Evolutionary conservation across 306 rosid genomes (phyloP).

Genomic region (Cucumis cinereus): DNA sequence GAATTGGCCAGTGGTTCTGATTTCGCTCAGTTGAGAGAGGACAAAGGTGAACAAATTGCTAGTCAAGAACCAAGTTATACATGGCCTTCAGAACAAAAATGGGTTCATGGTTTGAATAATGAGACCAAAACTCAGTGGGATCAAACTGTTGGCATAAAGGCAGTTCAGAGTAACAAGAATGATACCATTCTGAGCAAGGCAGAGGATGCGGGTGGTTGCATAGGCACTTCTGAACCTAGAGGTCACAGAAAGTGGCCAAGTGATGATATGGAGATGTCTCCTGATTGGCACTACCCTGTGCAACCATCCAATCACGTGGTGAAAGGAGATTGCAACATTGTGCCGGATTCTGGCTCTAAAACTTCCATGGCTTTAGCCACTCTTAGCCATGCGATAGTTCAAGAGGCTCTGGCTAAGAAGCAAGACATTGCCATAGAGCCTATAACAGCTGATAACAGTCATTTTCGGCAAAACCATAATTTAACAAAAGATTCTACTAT

Average conservation of each 20-base stretch:
- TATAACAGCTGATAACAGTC: slow-evolving; percentile 23
- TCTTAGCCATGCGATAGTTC: slow-evolving; percentile 27
- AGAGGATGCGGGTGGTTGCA: slow-evolving; percentile 29
- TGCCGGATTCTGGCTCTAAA: slow-evolving; percentile 28
- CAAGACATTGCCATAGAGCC: slow-evolving; percentile 31
- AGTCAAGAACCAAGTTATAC: slow-evolving; percentile 29
- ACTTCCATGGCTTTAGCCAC: slow-evolving; percentile 25
- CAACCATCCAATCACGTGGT: slow-evolving; percentile 32
- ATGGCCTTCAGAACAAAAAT: slow-evolving; percentile 30
- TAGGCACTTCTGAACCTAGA: slow-evolving; percentile 27
- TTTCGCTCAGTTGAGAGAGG: slow-evolving; percentile 35
- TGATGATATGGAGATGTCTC: slow-evolving; percentile 55
- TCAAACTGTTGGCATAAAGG: slow-evolving; percentile 16
- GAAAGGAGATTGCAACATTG: slow-evolving; percentile 37
- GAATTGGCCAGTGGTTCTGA: slow-evolving; percentile 26
- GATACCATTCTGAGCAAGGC: slow-evolving; percentile 36
- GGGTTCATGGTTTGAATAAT: slow-evolving; percentile 27
- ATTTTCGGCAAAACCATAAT: slow-evolving; percentile 19
- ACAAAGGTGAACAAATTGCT: slow-evolving; percentile 27
- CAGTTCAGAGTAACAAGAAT: slow-evolving; percentile 37
- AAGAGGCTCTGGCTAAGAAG: slow-evolving; percentile 31
- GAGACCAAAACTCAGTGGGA: slow-evolving; percentile 32
- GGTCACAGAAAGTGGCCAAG: slow-evolving; percentile 51
- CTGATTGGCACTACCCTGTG: slow-evolving; percentile 67
- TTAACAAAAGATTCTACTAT: slow-evolving; percentile 18